Evolutionary conservation across 2,329 filamentous ascomycete genomes (phyloP), one percentile per base, ranked within the genome.

Genomic region (Ophiostoma himal-ulmi): DNA sequence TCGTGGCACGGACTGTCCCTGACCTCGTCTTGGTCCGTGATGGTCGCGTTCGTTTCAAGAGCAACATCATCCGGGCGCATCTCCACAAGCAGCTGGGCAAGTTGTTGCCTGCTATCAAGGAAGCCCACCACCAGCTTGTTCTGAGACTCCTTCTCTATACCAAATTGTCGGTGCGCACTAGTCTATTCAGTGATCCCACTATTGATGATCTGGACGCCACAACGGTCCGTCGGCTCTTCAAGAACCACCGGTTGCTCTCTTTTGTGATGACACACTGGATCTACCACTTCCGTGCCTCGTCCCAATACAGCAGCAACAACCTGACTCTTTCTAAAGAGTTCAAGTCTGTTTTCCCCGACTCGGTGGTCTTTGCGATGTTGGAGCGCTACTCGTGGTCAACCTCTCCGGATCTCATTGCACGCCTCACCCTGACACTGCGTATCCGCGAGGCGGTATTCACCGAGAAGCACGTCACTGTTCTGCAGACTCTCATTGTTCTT

Each of bases 191-290:
- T n/a, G 77, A 78, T 68, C 77, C 77, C 1, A 76, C 75, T 0
- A 74, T 78, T 11, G 77, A 78, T 13, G 71, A 74, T 3, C 68
- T 76, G 8, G 77, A 77, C 44, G 69, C 77, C 5, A 69, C 72
- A 3, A 69, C 73, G 11, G 75, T 78, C 0, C 75, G 77, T 2
- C 71, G 74, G 0, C 70, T 75, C 1, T 75, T 80, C 22, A 68
- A 73, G 10, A 73, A 74, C 4, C 75, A 80, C 60, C 74, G 73
- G 2, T 74, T 81, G 7, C 74, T 81, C 11, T 73, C 76, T 10
- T 81, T 81, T 67, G 77, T 78, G 60, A 75, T 81, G 70, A 72
- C 73, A 4, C 76, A 79, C 73, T 81, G 80, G 80, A 72, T 78
- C 26, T 54, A 74, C 1, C 80, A 81, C 72, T 78, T 81, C 73